A percentile compares a stretch with the other conserved stretches of the same genome.
phyloP scores from a whole-genome alignment of 305 asterid species.

The Fraxinus paxiana region DNA sequence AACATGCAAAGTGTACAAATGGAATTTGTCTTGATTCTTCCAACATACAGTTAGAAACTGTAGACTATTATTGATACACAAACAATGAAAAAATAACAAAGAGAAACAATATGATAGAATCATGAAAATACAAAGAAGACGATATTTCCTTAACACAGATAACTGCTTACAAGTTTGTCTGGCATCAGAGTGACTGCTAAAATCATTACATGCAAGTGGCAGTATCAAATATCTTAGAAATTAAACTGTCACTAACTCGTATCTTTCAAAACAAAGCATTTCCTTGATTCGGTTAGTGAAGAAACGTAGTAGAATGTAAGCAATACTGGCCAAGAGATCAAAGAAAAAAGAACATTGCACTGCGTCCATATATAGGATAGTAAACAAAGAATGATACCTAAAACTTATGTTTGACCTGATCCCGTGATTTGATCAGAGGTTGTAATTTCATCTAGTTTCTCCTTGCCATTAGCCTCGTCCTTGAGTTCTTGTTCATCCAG shows the following conservation, averaged over 20 bases:
- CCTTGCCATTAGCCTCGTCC: constrained; percentile 24
- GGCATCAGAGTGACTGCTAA: background rate
- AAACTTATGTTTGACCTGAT: constrained; percentile 20
- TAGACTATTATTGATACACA: background rate
- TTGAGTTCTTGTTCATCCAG: constrained; percentile 31
- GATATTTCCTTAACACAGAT: background rate
- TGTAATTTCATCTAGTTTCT: constrained; percentile 22
- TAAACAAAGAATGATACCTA: constrained; percentile 17
- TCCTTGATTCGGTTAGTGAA: background rate
- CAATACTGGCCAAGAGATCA: background rate
- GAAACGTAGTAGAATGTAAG: background rate
- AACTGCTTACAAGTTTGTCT: background rate
- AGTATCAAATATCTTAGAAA: background rate
- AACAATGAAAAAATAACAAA: background rate
- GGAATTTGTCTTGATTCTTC: background rate
- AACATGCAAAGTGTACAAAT: background rate
- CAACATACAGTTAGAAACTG: background rate
- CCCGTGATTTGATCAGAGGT: constrained; percentile 21
- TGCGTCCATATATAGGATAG: background rate
- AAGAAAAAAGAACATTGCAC: background rate
- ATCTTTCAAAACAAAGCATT: background rate
- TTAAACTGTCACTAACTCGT: background rate
- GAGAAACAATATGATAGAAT: background rate
- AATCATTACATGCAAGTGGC: background rate
- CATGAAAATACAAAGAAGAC: background rate